Base-by-base conservation (phyloP, 208 protist genomes). In the Crithidia sp. region DNA sequence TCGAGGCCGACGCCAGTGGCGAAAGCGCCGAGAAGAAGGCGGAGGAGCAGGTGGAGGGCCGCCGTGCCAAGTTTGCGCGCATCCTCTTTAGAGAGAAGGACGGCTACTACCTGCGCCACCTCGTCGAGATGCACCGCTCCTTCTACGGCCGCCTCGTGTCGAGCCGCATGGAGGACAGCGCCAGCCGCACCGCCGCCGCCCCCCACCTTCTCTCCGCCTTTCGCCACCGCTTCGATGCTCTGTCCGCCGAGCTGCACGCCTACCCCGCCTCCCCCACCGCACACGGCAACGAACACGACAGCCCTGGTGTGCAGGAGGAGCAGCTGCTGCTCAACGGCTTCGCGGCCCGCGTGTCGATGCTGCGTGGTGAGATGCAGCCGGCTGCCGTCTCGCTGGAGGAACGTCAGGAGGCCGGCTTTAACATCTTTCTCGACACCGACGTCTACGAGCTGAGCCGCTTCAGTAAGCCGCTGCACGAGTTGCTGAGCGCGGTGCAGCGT, bases 351-450 rank as follows among this genome's bases (percentile, higher is more conserved):
- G 84, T 76, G 28, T 74, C 78, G 37, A 69, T 91, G 45, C 75
- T 97, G 47, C 64, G 63, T 2, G 47, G 53, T 3, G 79, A 89
- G 50, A 53, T 92, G 57, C 16, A 40, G 12, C 63, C 69, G 40
- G 47, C 55, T 0, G 66, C 74, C 5, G 57, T 76, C 7, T 73
- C 81, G n/a, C 64, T 93, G 45, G 81, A 87, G 55, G 91, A 87
- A 39, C 87, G 83, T 59, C 56, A 73, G 37, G 74, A 67, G 36
- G 65, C 43, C 2, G 87, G 83, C 64, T 98, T 98, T 77, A 97
- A 98, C 67, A 89, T 98, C 49, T 98, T 98, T 76, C 73, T 71
- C 37, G 94, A 98, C 76, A 78, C 91, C 19, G 93, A 96, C 54
- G 82, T 92, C 7, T 71, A 74, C 53, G 98, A 99, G 83, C 79